Evolutionary conservation across 1,284 basidiomycete genomes (phyloP).

Genomic region (Megacollybia platyphylla): DNA sequence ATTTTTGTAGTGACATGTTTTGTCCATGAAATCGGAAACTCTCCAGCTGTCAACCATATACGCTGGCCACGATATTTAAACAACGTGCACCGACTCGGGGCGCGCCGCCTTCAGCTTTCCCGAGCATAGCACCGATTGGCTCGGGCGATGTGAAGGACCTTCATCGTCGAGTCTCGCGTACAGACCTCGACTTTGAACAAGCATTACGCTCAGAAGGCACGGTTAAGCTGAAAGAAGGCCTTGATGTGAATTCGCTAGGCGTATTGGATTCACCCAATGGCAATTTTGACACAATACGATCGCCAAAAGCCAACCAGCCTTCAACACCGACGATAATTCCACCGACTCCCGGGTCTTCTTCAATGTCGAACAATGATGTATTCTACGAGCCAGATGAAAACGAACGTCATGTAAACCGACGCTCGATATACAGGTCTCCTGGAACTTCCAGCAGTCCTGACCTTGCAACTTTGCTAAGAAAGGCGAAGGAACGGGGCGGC

Average conservation of each 20-base stretch:
- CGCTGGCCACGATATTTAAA: not conserved
- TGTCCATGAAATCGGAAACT: not conserved
- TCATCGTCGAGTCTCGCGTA: constrained; percentile 46
- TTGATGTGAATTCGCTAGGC: constrained; percentile 57
- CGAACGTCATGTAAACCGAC: constrained; percentile 52
- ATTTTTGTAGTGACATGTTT: no score
- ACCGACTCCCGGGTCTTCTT: constrained; percentile 35
- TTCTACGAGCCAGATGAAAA: constrained; percentile 52
- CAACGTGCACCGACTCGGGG: constrained; percentile 19
- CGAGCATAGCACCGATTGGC: constrained; percentile 41
- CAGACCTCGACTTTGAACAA: constrained; percentile 69
- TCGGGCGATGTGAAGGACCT: constrained; percentile 30
- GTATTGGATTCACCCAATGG: constrained; percentile 25
- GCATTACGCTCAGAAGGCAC: constrained; percentile 55
- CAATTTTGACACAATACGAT: constrained; percentile 8
- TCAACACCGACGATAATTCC: constrained; percentile 42
- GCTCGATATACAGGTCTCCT: constrained; percentile 77
- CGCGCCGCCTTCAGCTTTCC: constrained; percentile 36
- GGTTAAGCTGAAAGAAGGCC: constrained; percentile 50
- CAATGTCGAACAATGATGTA: constrained; percentile 25
- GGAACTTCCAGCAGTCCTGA: constrained; percentile 85
- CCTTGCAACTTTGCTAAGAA: constrained; percentile 70
- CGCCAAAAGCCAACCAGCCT: constrained; percentile 17
- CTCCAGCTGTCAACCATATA: not conserved
- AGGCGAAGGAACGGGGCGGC: constrained; percentile 58